These are phyloP conservation scores for Ophiosphaerella herpotricha DNA, from an alignment of 2,329 filamentous ascomycete species.

Conservation along the genomic window DNA sequence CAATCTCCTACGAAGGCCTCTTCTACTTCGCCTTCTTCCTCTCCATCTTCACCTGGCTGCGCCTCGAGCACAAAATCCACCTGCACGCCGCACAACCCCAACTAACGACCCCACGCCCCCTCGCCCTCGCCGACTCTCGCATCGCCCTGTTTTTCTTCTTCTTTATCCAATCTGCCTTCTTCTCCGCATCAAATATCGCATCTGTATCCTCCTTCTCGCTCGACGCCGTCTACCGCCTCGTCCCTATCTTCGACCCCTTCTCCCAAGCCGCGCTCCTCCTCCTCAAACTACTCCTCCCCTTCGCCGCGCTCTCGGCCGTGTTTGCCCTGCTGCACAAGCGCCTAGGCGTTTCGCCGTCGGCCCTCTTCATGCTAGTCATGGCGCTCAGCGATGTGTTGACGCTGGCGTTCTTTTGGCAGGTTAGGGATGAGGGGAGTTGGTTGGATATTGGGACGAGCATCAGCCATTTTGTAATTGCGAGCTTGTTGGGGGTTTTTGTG, in stretches of 20 bases:
- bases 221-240: constrained; percentile 82
- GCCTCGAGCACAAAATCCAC: constrained; percentile 82
- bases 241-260: constrained; percentile 93
- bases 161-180: constrained; percentile 92
- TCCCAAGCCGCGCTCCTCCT: constrained; percentile 85
- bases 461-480: constrained; percentile 92
- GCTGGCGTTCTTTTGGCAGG: constrained; percentile 96
- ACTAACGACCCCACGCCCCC: constrained; percentile 55
- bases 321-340: constrained; percentile 89
- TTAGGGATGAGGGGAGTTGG: constrained; percentile 96
- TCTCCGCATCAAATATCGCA: constrained; percentile 94
- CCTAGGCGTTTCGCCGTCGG: constrained; percentile 81
- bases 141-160: constrained; percentile 95
- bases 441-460: constrained; percentile 97
- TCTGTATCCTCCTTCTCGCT: constrained; percentile 92
- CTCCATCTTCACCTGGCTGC: constrained; percentile 84
- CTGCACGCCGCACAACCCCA: constrained; percentile 36
- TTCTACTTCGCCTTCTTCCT: constrained; percentile 92
- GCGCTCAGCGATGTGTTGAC: constrained; percentile 86
- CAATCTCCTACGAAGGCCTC: constrained; percentile 94
- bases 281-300: constrained; percentile 90
- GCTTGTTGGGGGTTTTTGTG: constrained; percentile 86
- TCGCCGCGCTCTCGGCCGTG: constrained; percentile 88
- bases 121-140: constrained; percentile 82
- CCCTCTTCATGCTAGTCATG: constrained; percentile 90